Base-by-base conservation (phyloP, 2,329 filamentous ascomycete species). In the Stagonosporopsis tanaceti region DNA sequence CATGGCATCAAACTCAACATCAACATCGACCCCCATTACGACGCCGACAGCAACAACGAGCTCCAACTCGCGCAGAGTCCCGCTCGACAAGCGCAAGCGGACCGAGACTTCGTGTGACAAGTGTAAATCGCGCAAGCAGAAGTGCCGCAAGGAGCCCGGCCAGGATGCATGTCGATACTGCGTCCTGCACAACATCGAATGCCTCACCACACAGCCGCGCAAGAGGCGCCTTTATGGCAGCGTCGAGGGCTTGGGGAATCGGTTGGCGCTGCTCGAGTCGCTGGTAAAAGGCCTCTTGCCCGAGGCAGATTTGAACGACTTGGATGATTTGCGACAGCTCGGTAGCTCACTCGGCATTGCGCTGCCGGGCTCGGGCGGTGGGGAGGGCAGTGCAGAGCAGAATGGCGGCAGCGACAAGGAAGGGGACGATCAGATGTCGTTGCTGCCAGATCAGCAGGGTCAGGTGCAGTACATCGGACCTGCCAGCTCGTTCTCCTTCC, bases 51-150 rank as follows among this genome's bases (percentile, higher is more conserved):
- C 38, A 5, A 17, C 45, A 15, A 38, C 52, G 25, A 46, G 57
- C 11, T 37, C 53, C 67, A 74, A 54, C 56, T 73, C 72, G 47
- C 73, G 73, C 57, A 65, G 73, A 53, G 78, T 80, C 12, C 79
- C 79, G 6, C 71, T 76, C 42, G 77, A 80, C 53, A 78, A 79
- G 64, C 73, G 79, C 40, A 79, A 80, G 61, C 72, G 79, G 24
- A 79, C 79, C 47, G 79, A 80, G 61, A 77, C 76, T 15, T 77
- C 72, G 50, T 81, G 79, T 68, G 79, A 81, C 68, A 78, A 79
- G 57, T 81, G 79, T 74, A 80, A 80, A 69, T 76, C 74, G 55
- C 70, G 79, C 42, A 80, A 80, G 65, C 79, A 80, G 57, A 81
- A 81, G 65, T 81, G 79, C 67, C 68, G 76, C 53, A 75, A 75